A percentile compares a stretch with the other conserved stretches of the same genome.
Conservation (phyloP, 257 asterid genomes). For the Plantago ovata region DNA sequence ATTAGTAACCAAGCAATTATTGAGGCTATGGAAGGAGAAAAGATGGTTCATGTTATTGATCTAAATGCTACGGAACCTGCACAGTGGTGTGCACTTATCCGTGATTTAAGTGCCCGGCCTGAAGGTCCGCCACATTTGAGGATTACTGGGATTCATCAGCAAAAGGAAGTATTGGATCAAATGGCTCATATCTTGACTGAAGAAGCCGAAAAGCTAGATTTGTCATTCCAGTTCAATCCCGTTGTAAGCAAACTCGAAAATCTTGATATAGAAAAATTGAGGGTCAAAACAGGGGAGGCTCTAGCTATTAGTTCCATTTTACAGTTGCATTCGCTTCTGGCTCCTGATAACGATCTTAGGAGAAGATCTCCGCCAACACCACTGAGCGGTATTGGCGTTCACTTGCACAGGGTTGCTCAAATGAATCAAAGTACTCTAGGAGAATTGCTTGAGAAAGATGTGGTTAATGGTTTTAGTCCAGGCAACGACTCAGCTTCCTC, state of each 20-base stretch:
- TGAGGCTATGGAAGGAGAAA: conserved; percentile 77
- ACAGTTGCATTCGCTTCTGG: conserved; percentile 53
- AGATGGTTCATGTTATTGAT: conserved; percentile 65
- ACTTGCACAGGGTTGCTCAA: conserved; percentile 26
- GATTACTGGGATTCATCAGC: conserved; percentile 58
- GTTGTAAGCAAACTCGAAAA: conserved; percentile 43
- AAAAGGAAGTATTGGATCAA: conserved; percentile 49
- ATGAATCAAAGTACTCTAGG: conserved; percentile 38
- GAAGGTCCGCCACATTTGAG: conserved; percentile 72
- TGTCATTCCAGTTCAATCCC: conserved; percentile 65
- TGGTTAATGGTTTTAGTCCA: conserved; percentile 21
- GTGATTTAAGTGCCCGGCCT: conserved; percentile 38
- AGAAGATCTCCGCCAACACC: conserved; percentile 29
- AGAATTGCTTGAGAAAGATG: conserved; percentile 55
- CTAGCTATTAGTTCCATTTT: conserved; percentile 56
- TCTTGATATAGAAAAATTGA: conserved; percentile 51
- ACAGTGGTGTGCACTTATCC: conserved; percentile 61
- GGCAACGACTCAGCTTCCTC: conserved; percentile 46
- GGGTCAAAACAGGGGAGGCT: conserved; percentile 72
- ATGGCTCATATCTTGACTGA: conserved; percentile 43
- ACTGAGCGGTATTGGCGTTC: conserved; percentile 23
- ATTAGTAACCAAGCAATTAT: conserved; percentile 67
- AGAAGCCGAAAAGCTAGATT: conserved; percentile 64
- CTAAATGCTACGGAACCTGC: conserved; percentile 55
- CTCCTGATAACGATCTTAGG: conserved; percentile 40